Evolutionary conservation across 441 rosid species (phyloP), one percentile per base, ranked within the genome.

Genomic region (Kokia cookei): DNA sequence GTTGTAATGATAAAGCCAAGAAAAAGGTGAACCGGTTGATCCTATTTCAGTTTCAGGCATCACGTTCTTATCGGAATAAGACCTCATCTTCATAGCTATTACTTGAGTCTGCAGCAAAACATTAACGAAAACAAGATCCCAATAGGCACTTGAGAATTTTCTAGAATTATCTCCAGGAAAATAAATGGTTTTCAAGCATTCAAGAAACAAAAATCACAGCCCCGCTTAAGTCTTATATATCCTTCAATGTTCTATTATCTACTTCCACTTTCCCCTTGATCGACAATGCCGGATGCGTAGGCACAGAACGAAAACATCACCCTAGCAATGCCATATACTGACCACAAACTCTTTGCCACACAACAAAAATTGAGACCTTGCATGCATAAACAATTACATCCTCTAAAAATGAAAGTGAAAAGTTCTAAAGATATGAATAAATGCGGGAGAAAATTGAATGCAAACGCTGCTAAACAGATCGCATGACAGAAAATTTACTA

Each of bases 1-100:
- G 48, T 78, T 77, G 75, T 71, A 76, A 69, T 51, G 76, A 70
- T 75, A 80, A 69, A 83, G 81, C 84, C 89, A 84, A 67, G 79
- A 47, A 45, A 82, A 68, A 73, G 78, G 80, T 13, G 91, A 76
- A 45, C 71, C 69, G 61, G 85, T 65, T 26, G 83, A 42, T 73
- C 76, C 75, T 17, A 78, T 54, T 55, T 60, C 82, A 37, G 87
- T 70, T 67, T 82, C 88, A 27, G 87, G 85, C 55, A 66, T 73
- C 74, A 79, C 51, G 51, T 74, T 82, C 71, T 73, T 79, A 73
- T 84, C 73, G 13, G 78, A 80, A 71, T 81, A 80, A 29, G 88
- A 53, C 72, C 82, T 82, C 87, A 86, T 89, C 82, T 76, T 72
- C 58, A 69, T 42, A 57, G 65, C 78, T 57, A 75, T 19, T 24